Evolutionary conservation across 495 filamentous ascomycete species (phyloP).

Genomic region (Podospora pseudocomata): DNA sequence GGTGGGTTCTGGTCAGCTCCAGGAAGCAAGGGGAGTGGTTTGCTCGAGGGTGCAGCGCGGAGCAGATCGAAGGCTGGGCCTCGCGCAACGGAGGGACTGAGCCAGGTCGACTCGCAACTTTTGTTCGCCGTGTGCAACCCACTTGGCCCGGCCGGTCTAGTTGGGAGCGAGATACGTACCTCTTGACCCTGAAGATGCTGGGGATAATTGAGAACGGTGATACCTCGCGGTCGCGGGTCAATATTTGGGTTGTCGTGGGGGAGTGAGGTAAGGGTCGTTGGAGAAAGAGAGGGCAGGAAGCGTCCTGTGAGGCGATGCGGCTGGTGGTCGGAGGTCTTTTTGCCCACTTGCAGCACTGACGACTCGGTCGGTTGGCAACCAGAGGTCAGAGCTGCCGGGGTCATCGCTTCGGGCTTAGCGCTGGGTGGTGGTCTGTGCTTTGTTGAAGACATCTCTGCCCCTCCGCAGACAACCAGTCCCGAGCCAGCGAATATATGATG

Average conservation of each 20-base stretch:
- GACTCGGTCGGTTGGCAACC: slow-evolving; percentile 25
- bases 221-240: slow-evolving; percentile 16
- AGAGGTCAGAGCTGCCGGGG: slow-evolving; percentile 22
- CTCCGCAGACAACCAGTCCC: not conserved
- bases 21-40: not conserved
- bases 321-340: slow-evolving; percentile 25
- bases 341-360: slow-evolving; percentile 23
- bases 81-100: not conserved
- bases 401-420: slow-evolving; percentile 26
- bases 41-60: not conserved
- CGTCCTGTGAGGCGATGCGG: slow-evolving; percentile 27
- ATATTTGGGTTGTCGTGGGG: slow-evolving; percentile 7
- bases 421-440: not conserved
- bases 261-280: slow-evolving; percentile 13
- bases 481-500: not conserved
- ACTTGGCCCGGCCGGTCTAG: not conserved
- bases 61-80: not conserved
- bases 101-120: not conserved
- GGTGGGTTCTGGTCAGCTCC: not conserved
- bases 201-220: slow-evolving; percentile 13
- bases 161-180: not conserved
- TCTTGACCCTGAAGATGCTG: slow-evolving; percentile 14
- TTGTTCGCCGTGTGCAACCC: not conserved
- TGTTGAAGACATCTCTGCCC: not conserved
- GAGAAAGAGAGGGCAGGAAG: slow-evolving; percentile 13